Base-by-base conservation (phyloP, 2,329 filamentous ascomycete genomes). In the Pseudogymnoascus sp. region DNA sequence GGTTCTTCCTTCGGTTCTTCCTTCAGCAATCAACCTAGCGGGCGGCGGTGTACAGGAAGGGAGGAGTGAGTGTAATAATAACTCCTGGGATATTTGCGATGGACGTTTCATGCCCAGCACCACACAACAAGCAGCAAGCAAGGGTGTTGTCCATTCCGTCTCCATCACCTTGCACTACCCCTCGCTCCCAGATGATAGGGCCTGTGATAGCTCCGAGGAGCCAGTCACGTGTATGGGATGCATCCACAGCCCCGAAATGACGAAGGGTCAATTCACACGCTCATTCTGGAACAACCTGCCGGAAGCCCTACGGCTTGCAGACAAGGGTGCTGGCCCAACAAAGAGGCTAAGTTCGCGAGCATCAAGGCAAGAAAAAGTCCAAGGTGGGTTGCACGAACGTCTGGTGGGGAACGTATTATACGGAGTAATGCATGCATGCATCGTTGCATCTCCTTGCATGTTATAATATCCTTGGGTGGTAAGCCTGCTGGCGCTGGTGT, bases 1-100 rank as follows among this genome's bases (percentile, higher is more conserved):
- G 47, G 47, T 53, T 53, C 47, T 53, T 53, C 47, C 47, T 53
- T 31, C 47, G 47, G 47, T 53, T 53, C 47, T 53, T 53, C 47
- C 47, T 53, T 53, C 26, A 53, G 47, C 47, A 53, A 33, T 8
- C 47, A 53, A 33, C 31, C 31, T 53, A 53, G 26, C 26, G 47
- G n/a, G 26, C 47, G n/a, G 47, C 26, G 47, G 47, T 53, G 47
- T 53, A 53, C 47, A 53, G 47, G 26, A 31, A 31, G 26, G 47
- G n/a, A 50, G 21, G 21, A 53, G 47, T 16, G 26, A 53, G 47
- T 31, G 47, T 31, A 31, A 53, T 53, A 53, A 53, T 31, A 31
- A 53, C 47, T 53, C n/a, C 47, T 29, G n/a, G 2, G 26, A 53
- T 53, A 53, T 53, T 53, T 53, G 31, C 24, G 47, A 53, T 53